These are phyloP conservation scores for Zymoseptoria passerinii DNA, from an alignment of 2,329 filamentous ascomycete species.

Conservation along the genomic window DNA sequence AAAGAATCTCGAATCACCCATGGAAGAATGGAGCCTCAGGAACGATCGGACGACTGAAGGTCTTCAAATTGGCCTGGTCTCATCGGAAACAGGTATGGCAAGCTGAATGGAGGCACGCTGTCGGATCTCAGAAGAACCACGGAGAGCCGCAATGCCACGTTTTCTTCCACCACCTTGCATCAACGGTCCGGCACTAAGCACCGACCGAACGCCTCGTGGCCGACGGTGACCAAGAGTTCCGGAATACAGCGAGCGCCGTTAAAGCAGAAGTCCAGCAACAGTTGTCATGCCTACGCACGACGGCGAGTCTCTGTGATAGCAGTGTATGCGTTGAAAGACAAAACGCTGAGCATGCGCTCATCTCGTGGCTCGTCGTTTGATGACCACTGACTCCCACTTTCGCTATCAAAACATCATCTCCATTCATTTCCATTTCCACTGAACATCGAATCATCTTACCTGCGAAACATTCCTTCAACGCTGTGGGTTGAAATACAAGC, in stretches of 20 bases:
- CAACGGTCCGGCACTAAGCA: background rate
- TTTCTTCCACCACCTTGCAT: background rate
- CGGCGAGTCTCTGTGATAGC: background rate
- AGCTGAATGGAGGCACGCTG: too few species aligned
- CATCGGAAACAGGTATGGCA: too few species aligned
- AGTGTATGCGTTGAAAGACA: background rate
- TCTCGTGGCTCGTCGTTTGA: background rate
- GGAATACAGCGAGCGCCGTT: background rate
- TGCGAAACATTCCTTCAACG: background rate
- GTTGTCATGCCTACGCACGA: conserved; percentile 8
- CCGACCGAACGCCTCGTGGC: background rate
- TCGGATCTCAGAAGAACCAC: background rate
- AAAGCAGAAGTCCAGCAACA: conserved; percentile 1
- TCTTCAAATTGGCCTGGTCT: too few species aligned
- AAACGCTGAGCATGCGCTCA: background rate
- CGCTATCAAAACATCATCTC: conserved; percentile 2
- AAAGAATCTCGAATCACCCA: too few species aligned
- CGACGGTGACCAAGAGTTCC: background rate
- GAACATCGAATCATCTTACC: background rate
- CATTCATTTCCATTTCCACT: background rate
- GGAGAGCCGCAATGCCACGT: background rate
- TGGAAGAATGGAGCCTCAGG: too few species aligned
- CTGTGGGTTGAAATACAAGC: background rate
- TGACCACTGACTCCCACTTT: background rate
- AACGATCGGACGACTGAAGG: too few species aligned